phyloP scores from a whole-genome alignment of 345 rosid genomes.

The Eutrema heterophyllum region DNA sequence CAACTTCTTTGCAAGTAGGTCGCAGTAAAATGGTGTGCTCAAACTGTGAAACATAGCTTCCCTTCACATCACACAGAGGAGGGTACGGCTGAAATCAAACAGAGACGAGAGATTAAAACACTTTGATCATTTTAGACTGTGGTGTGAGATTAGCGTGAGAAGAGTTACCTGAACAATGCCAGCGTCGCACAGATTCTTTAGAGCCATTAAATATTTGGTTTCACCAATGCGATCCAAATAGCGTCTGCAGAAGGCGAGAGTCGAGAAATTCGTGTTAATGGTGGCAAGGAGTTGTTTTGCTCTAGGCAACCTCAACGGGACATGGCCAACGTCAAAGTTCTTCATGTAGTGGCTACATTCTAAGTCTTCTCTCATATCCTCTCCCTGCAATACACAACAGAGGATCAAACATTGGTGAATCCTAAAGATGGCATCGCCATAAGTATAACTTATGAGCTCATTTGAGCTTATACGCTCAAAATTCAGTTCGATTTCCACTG shows the following conservation, averaged over 20 bases:
- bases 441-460: no score
- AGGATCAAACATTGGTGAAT: neutral
- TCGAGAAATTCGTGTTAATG: constrained; percentile 89
- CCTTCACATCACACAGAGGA: constrained; percentile 81
- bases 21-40: constrained; percentile 90
- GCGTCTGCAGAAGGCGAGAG: constrained; percentile 87
- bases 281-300: constrained; percentile 93
- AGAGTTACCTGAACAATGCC: constrained; percentile 78
- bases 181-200: constrained; percentile 84
- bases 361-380: constrained; percentile 81
- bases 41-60: constrained; percentile 90
- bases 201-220: constrained; percentile 87
- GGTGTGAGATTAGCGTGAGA: neutral
- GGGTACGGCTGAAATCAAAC: constrained; percentile 68
- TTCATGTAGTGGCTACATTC: constrained; percentile 98
- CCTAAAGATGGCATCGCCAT: neutral
- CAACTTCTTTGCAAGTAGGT: constrained; percentile 95
- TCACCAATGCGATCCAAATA: constrained; percentile 92
- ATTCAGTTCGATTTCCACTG: no score
- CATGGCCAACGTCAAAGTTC: constrained; percentile 70
- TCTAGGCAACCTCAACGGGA: constrained; percentile 80
- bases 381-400: constrained; percentile 49
- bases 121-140: neutral
- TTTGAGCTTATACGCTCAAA: neutral
- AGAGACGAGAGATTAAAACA: neutral